These are phyloP conservation scores for Russula virescens DNA, from an alignment of 768 basidiomycete species.

Conservation along the genomic window DNA sequence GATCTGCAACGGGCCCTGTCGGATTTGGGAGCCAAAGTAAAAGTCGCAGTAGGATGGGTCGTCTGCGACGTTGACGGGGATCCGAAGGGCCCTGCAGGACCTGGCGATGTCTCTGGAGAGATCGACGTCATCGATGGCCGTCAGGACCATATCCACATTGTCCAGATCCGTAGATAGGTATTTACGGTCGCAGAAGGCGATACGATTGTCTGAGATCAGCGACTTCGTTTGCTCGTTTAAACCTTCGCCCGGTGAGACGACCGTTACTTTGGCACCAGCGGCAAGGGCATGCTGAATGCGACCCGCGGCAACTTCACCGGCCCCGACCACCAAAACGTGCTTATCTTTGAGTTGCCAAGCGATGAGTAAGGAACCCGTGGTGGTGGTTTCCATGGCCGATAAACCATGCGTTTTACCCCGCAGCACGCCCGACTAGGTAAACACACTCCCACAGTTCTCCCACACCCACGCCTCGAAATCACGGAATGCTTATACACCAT, in stretches of 20 bases:
- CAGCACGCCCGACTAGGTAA: neutral
- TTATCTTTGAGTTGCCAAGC: constrained; percentile 90
- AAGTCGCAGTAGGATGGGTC: constrained; percentile 96
- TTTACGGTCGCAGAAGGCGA: constrained; percentile 65
- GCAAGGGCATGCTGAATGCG: constrained; percentile 81
- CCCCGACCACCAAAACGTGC: constrained; percentile 86
- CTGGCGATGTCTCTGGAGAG: constrained; percentile 67
- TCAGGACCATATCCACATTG: constrained; percentile 80
- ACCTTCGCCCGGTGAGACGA: constrained; percentile 67
- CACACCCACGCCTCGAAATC: neutral
- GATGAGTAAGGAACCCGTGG: constrained; percentile 66
- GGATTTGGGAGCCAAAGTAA: constrained; percentile 93
- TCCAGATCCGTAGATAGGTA: constrained; percentile 66
- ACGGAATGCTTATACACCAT: neutral
- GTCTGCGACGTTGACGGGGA: constrained; percentile 95
- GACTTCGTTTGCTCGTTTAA: constrained; percentile 55
- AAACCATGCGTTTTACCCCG: neutral
- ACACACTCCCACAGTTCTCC: too few species aligned
- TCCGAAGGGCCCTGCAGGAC: constrained; percentile 56
- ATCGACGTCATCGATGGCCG: constrained; percentile 79
- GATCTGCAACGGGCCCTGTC: constrained; percentile 86
- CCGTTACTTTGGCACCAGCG: constrained; percentile 70
- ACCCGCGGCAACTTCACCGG: constrained; percentile 86
- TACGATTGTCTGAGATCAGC: constrained; percentile 47
- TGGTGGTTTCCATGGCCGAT: neutral